Conservation (phyloP, 1,284 basidiomycete genomes). For the Phellinidium pouzarii region DNA sequence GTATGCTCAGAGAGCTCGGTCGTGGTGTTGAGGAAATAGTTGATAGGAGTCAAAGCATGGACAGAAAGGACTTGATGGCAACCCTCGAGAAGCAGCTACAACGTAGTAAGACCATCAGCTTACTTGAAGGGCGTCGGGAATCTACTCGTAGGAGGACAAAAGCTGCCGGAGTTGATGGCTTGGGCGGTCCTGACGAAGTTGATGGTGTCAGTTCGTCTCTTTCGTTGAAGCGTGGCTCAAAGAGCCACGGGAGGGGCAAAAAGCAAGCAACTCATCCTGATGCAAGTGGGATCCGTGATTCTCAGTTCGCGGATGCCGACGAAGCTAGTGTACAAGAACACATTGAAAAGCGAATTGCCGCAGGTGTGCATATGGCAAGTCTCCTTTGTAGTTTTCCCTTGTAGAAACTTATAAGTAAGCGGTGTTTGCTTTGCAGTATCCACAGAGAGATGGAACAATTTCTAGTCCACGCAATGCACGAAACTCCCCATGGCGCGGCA, state of each 20-base stretch:
- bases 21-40: constrained; percentile 72
- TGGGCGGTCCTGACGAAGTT: constrained; percentile 30
- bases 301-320: constrained; percentile 89
- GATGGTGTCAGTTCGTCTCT: constrained; percentile 29
- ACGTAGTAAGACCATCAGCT: constrained; percentile 78
- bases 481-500: constrained; percentile 51
- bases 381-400: constrained; percentile 11
- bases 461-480: constrained; percentile 62
- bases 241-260: constrained; percentile 11
- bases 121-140: constrained; percentile 68
- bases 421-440: constrained; percentile 35
- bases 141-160: constrained; percentile 28
- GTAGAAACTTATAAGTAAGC: constrained; percentile 12
- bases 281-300: constrained; percentile 41
- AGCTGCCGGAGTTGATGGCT: constrained; percentile 17
- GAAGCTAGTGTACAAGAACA: constrained; percentile 82
- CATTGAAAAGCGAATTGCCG: constrained; percentile 74
- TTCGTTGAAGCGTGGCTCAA: constrained; percentile 25
- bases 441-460: constrained; percentile 44
- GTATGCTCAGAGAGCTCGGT: constrained; percentile 83
- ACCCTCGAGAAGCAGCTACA: constrained; percentile 80
- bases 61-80: constrained; percentile 76
- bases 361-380: constrained; percentile 64
- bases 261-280: constrained; percentile 13
- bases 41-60: constrained; percentile 58